Evolutionary conservation across 805 yeast genomes (phyloP).

Genomic region (Starmerella roubikii): DNA sequence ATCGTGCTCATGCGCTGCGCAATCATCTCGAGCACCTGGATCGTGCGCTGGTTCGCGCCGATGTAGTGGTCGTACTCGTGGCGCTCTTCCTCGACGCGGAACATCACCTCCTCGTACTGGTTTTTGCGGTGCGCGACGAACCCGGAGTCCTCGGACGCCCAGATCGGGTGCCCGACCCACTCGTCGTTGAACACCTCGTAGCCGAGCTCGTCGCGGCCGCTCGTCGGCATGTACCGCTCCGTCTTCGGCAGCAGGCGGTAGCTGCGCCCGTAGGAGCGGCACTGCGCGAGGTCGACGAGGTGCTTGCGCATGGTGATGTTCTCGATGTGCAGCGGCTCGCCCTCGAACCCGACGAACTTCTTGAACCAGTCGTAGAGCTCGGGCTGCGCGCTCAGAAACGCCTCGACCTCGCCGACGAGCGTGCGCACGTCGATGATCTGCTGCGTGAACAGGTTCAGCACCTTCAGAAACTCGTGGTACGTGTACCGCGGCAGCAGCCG

Average conservation of each 20-base stretch:
- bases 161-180: slow-evolving; percentile 99
- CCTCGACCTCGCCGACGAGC: slow-evolving; percentile 69
- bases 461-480: slow-evolving; percentile 82
- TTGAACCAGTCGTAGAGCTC: slow-evolving; percentile 88
- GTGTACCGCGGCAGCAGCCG: slow-evolving; percentile 76
- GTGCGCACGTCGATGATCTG: slow-evolving; percentile 76
- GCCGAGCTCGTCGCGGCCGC: slow-evolving; percentile 97
- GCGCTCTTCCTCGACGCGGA: slow-evolving; percentile 93
- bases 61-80: slow-evolving; percentile 93
- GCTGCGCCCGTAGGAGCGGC: slow-evolving; percentile 92
- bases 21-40: slow-evolving; percentile 88
- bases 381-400: slow-evolving; percentile 66
- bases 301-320: slow-evolving; percentile 79
- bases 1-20: slow-evolving; percentile 87
- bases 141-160: slow-evolving; percentile 99
- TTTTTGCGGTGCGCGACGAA: slow-evolving; percentile 97
- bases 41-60: slow-evolving; percentile 88
- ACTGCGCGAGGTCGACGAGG: slow-evolving; percentile 72
- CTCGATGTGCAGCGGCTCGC: slow-evolving; percentile 74
- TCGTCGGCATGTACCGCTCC: slow-evolving; percentile 92
- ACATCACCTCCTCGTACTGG: slow-evolving; percentile 91
- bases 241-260: slow-evolving; percentile 85
- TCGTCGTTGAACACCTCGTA: slow-evolving; percentile 98
- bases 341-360: slow-evolving; percentile 77
- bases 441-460: slow-evolving; percentile 75